Percentiles rank a stretch among this genome's conserved stretches.
Conservation (phyloP, 2,329 filamentous ascomycete species). For the Dothiorella sarmentorum region DNA sequence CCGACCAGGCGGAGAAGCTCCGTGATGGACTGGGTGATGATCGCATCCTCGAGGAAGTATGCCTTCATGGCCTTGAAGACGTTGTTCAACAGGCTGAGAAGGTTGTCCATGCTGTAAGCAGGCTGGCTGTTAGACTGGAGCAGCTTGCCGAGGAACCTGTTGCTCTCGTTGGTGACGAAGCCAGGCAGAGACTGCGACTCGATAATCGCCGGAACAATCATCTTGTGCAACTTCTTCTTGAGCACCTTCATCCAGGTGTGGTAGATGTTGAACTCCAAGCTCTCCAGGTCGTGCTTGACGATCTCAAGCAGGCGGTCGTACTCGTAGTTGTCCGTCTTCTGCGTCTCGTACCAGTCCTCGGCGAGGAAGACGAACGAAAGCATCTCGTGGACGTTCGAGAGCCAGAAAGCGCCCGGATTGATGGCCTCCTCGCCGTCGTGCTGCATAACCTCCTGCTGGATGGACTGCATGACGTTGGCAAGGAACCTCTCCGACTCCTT, state of each 20-base stretch:
- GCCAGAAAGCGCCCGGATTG: slow-evolving; percentile 96
- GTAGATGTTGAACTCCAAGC: slow-evolving; percentile 99
- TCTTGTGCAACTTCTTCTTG: slow-evolving; percentile 99
- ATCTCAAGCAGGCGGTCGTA: slow-evolving; percentile 97
- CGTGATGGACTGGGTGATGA: slow-evolving; percentile 92
- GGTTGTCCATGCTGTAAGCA: slow-evolving; percentile 99
- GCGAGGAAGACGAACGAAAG: slow-evolving; percentile 98
- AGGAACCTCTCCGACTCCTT: slow-evolving; percentile 99
- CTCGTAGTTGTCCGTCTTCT: slow-evolving; percentile 99
- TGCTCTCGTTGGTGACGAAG: slow-evolving; percentile 98
- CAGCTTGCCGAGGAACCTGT: slow-evolving; percentile 95
- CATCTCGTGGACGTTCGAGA: slow-evolving; percentile 99
- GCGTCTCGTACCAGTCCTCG: slow-evolving; percentile 98
- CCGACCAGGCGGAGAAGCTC: slow-evolving; percentile 90
- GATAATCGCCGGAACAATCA: slow-evolving; percentile 99
- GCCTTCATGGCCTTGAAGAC: slow-evolving; percentile 99
- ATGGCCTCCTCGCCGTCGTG: slow-evolving; percentile 96
- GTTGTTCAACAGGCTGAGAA: slow-evolving; percentile 91
- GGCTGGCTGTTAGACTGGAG: slow-evolving; percentile 84
- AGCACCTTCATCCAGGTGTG: slow-evolving; percentile 99
- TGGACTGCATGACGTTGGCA: slow-evolving; percentile 99
- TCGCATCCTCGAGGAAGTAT: slow-evolving; percentile 93
- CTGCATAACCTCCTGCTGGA: slow-evolving; percentile 99
- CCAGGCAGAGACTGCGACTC: slow-evolving; percentile 97
- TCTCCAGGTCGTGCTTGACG: slow-evolving; percentile 98